Evolutionary conservation across 2,329 filamentous ascomycete species (phyloP).

Genomic region (Phaeosphaeriaceae sp.): DNA sequence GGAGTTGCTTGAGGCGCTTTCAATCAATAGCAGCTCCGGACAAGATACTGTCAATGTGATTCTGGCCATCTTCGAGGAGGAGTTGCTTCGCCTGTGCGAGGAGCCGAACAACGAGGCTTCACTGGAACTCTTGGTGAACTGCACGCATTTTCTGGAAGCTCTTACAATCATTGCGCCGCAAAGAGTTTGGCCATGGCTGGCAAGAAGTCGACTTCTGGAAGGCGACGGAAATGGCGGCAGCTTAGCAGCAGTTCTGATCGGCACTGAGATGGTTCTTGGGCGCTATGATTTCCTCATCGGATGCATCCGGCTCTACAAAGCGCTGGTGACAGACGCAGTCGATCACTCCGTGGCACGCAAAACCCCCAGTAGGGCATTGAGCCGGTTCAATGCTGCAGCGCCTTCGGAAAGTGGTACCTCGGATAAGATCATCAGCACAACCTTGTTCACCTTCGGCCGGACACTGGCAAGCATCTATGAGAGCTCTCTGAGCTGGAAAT

Average conservation of each 20-base stretch:
- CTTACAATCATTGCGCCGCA: constrained; percentile 76
- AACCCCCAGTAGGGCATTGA: constrained; percentile 59
- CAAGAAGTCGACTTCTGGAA: constrained; percentile 79
- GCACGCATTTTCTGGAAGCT: constrained; percentile 79
- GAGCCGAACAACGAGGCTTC: constrained; percentile 68
- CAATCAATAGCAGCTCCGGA: constrained; percentile 57
- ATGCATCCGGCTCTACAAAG: constrained; percentile 75
- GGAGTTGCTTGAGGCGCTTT: constrained; percentile 38
- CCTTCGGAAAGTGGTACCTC: constrained; percentile 73
- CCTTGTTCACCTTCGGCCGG: constrained; percentile 75
- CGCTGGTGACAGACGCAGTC: constrained; percentile 78
- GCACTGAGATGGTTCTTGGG: constrained; percentile 77
- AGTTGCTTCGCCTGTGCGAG: constrained; percentile 57
- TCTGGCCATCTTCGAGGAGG: constrained; percentile 82
- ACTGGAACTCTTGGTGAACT: constrained; percentile 73
- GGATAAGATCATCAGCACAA: constrained; percentile 76
- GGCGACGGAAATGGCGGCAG: constrained; percentile 77
- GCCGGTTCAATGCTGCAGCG: constrained; percentile 55
- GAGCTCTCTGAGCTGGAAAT: constrained; percentile 86
- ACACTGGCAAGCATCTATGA: constrained; percentile 84
- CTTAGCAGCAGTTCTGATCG: constrained; percentile 79
- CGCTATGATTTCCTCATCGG: constrained; percentile 79
- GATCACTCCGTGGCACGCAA: constrained; percentile 72
- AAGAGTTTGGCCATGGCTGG: constrained; percentile 88
- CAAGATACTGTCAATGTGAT: constrained; percentile 81